phyloP scores from a whole-genome alignment of 805 yeast species.

The Vanderwaltozyma tropicalis region DNA sequence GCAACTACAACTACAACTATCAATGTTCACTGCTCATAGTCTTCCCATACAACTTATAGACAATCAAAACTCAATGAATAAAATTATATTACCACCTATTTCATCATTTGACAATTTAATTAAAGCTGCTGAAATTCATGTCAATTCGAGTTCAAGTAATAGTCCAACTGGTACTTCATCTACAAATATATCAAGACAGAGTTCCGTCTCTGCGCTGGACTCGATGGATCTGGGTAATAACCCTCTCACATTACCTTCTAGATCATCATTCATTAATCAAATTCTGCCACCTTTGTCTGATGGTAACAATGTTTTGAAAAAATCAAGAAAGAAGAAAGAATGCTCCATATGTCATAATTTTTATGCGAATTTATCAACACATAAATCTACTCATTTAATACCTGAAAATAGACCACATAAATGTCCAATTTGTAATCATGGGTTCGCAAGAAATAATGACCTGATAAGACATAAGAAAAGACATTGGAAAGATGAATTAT shows the following conservation, averaged over 20 bases:
- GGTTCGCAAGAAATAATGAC: conserved; percentile 83
- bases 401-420: conserved; percentile 67
- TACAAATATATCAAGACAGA: not conserved
- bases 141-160: not conserved
- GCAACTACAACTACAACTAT: not conserved
- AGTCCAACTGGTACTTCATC: not conserved
- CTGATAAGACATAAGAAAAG: conserved; percentile 75
- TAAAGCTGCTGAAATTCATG: conserved; percentile 13
- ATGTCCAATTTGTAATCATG: conserved; percentile 70
- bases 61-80: not conserved
- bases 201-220: not conserved
- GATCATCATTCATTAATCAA: conserved; percentile 1
- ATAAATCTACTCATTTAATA: conserved; percentile 64
- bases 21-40: not conserved
- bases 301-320: conserved; percentile 18
- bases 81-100: conserved; percentile 4
- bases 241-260: too few species aligned
- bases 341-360: conserved; percentile 59
- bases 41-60: not conserved
- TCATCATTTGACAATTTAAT: conserved; percentile 17
- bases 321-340: conserved; percentile 54
- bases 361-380: conserved; percentile 76
- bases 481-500: conserved; percentile 66
- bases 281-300: not conserved
- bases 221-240: too few species aligned